These are phyloP conservation scores for Ophiostoma australiae DNA, from an alignment of 2,329 filamentous ascomycete genomes.

Conservation along the genomic window DNA sequence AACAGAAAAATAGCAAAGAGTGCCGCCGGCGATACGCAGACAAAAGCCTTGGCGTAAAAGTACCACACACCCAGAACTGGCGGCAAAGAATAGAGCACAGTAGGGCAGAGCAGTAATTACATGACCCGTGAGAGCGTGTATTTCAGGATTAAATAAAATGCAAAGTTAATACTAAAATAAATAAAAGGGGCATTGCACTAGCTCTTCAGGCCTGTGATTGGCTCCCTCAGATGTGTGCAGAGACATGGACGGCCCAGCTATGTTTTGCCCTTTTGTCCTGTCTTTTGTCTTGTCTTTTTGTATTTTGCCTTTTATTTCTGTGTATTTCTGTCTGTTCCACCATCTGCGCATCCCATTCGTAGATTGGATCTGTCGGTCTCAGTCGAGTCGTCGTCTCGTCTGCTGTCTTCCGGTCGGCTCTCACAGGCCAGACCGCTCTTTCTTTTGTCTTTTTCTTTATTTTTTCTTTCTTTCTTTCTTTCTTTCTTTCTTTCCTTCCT, in stretches of 20 bases:
- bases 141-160: not conserved
- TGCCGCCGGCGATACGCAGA: conserved; percentile 3
- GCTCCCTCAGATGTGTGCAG: conserved; percentile 20
- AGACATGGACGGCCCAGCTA: no score
- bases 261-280: not conserved
- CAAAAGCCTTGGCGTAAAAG: not conserved
- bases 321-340: no score
- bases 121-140: not conserved
- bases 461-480: not conserved
- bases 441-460: not conserved
- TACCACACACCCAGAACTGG: not conserved
- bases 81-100: not conserved
- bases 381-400: not conserved
- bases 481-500: no score
- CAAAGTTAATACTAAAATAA: conserved; percentile 8
- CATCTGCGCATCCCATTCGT: no score
- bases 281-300: no score
- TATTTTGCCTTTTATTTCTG: no score
- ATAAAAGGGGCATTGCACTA: conserved; percentile 13
- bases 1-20: not conserved
- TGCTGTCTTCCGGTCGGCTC: not conserved
- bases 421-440: not conserved
- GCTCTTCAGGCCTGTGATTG: conserved; percentile 27
- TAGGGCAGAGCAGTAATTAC: not conserved
- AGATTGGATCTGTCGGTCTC: no score